Conservation (phyloP, 768 basidiomycete genomes). For the Cystofilobasidium bisporidii region DNA sequence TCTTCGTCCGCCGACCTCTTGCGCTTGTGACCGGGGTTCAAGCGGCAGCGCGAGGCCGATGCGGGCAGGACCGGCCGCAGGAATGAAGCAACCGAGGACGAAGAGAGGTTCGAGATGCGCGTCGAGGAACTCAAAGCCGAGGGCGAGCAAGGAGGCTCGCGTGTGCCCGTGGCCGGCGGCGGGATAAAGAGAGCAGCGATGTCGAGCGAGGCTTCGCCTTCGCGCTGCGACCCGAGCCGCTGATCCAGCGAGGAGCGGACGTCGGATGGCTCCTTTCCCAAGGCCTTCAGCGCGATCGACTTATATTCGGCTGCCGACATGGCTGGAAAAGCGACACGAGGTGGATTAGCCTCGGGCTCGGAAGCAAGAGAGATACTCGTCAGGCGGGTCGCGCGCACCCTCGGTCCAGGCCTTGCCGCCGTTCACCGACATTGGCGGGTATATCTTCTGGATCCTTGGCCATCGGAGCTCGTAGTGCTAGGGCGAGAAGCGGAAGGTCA, state of each 20-base stretch:
- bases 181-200: slow-evolving; percentile 7
- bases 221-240: not conserved
- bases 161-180: not conserved
- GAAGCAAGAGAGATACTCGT: not conserved
- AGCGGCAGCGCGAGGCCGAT: too few species aligned
- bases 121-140: not conserved
- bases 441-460: slow-evolving; percentile 59
- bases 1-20: not conserved
- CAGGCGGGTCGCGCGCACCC: too few species aligned
- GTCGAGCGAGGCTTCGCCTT: slow-evolving; percentile 9
- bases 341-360: not conserved
- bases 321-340: not conserved
- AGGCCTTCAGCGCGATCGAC: slow-evolving; percentile 6
- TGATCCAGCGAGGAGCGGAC: not conserved
- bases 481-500: slow-evolving; percentile 1
- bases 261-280: slow-evolving; percentile 4
- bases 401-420: slow-evolving; percentile 18
- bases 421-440: not conserved
- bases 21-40: not conserved
- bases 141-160: not conserved
- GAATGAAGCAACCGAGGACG: too few species aligned
- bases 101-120: too few species aligned
- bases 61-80: too few species aligned
- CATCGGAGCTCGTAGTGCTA: slow-evolving; percentile 78
- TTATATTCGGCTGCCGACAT: slow-evolving; percentile 7